phyloP scores from a whole-genome alignment of 192 early-diverging fungal genomes.

The Paraglomus brasilianum region DNA sequence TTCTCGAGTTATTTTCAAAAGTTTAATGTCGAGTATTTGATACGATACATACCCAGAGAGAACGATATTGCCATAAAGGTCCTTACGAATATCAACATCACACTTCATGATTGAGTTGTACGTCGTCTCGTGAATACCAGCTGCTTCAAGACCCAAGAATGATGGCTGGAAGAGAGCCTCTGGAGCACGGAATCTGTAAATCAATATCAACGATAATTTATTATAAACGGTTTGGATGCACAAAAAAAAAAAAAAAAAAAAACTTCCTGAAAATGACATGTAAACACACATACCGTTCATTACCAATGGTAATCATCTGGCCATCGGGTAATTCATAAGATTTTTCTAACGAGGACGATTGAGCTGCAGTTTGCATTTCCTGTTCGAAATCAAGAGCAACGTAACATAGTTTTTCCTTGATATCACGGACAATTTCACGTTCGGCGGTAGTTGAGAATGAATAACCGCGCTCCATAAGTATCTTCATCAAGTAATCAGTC shows the following conservation, averaged over 20 bases:
- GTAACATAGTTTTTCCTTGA: slow-evolving; percentile 99
- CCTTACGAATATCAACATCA: slow-evolving; percentile 95
- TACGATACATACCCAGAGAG: slow-evolving; percentile 61
- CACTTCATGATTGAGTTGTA: slow-evolving; percentile 98
- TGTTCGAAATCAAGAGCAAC: slow-evolving; percentile 97
- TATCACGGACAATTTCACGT: slow-evolving; percentile 97
- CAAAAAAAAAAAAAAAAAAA: neutral
- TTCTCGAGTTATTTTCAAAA: neutral
- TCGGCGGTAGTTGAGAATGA: slow-evolving; percentile 94
- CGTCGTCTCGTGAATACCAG: slow-evolving; percentile 95
- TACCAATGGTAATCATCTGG: slow-evolving; percentile 96
- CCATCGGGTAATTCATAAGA: slow-evolving; percentile 98
- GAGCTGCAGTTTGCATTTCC: slow-evolving; percentile 94
- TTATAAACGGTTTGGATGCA: neutral
- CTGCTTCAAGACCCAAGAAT: slow-evolving; percentile 85
- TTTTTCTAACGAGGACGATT: slow-evolving; percentile 93
- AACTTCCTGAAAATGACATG: neutral
- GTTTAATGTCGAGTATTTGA: neutral
- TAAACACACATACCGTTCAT: slow-evolving; percentile 66
- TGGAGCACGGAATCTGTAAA: slow-evolving; percentile 81
- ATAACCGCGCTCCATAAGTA: slow-evolving; percentile 96
- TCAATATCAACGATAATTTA: neutral
- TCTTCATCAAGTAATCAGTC: slow-evolving; percentile 90
- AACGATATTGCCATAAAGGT: slow-evolving; percentile 96
- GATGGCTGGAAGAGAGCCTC: slow-evolving; percentile 98